Percentiles rank a stretch among this genome's conserved stretches.
Evolutionary conservation across 2,329 filamentous ascomycete species (phyloP).

Genomic region (Paecilomyces variotii): DNA sequence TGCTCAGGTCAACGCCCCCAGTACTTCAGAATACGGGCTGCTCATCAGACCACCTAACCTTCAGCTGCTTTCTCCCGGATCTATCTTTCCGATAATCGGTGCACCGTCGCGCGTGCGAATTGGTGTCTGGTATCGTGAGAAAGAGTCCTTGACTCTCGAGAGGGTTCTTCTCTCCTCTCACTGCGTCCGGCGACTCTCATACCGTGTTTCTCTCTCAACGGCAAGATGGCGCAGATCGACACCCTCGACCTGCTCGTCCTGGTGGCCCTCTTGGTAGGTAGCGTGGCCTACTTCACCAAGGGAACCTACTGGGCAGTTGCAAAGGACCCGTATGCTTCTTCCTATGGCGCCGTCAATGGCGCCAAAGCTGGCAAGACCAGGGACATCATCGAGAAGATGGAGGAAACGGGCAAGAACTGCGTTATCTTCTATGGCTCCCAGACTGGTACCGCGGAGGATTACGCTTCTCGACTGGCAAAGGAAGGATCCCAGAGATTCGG

Average conservation of each 20-base stretch:
- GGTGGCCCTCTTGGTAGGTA: conserved; percentile 72
- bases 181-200: conserved; percentile 2
- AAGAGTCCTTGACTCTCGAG: neutral
- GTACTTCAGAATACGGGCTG: neutral
- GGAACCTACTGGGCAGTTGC: conserved; percentile 84
- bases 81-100: neutral
- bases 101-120: neutral
- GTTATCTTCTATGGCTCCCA: conserved; percentile 98
- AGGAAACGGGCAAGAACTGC: conserved; percentile 92
- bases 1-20: neutral
- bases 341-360: conserved; percentile 54
- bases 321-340: conserved; percentile 80
- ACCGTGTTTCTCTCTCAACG: conserved; percentile 11
- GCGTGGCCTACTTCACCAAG: conserved; percentile 94
- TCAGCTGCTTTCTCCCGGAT: neutral
- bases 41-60: conserved; percentile 1
- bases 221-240: conserved; percentile 85
- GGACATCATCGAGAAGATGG: conserved; percentile 92
- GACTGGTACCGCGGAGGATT: conserved; percentile 96
- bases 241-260: conserved; percentile 93
- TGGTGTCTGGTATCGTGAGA: neutral
- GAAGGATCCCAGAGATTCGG: conserved; percentile 95
- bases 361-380: conserved; percentile 76
- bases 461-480: conserved; percentile 91
- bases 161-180: neutral